Base-by-base conservation (phyloP, 108 stramenopile species). In the Skeletonema potamos region DNA sequence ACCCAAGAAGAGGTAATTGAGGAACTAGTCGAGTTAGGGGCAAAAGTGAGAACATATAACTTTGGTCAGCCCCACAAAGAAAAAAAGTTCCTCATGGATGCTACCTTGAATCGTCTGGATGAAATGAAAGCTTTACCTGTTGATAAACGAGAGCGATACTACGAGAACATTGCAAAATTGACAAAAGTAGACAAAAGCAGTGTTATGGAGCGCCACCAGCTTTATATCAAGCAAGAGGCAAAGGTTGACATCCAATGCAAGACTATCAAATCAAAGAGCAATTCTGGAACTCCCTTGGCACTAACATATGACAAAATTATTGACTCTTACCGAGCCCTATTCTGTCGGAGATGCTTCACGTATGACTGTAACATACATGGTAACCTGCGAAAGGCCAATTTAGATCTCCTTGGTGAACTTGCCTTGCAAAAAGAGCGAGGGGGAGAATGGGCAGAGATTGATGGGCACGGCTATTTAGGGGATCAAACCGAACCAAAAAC, bases 321-420 rank as follows among this genome's bases (percentile, higher is more conserved):
- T 70, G 81, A 86, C 75, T 70, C 74, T 1, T 91, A 85, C 66
- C 73, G 83, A 9, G 51, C 72, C 43, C 58, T 91, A 18, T 87
- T 91, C 64, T 91, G 90, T 70, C 64, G 86, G 13, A 55, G 82
- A 36, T 91, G 90, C 74, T 88, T 87, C 58, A 71, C 68, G 1
- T 91, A 86, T 79, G 90, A 88, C 56, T 91, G 90, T 59, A 75
- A 82, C 44, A 22, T 78, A 8, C 90, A 91, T 66, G 86, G 85
- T 0, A 74, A 81, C 30, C 4, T 83, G 2, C 72, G 66, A 9
- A 81, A 84, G 54, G 29, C 79, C 22, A 62, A 55, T 27, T 33
- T 83, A 12, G 76, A 70, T 15, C 39, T 84, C 27, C 84, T 79
- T 61, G 64, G 66, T 0, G 86, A 83, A 66, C 61, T 84, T 44